Evolutionary conservation across 2,329 filamentous ascomycete genomes (phyloP), one percentile per base, ranked within the genome.

Genomic region (Microcera coccophila): DNA sequence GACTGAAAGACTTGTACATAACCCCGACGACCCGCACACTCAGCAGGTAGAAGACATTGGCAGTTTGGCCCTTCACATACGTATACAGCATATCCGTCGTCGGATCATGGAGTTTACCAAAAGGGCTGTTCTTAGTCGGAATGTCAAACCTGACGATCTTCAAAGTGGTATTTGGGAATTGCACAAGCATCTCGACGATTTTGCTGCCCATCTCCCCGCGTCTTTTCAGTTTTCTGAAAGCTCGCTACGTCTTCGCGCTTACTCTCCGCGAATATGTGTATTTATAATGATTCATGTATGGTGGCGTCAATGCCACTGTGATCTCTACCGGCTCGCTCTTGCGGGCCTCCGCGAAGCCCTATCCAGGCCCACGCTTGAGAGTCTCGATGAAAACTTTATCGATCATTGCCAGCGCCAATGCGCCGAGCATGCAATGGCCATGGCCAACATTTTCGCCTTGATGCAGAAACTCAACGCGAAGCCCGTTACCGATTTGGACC

Each of bases 261-360:
- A 79, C 51, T 80, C 77, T 1, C 73, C 76, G 2, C 67, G 77
- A 3, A 68, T 81, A 4, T 78, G 75, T 46, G 74, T 77, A 32
- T 80, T 76, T 45, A 65, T 79, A 53, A 79, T 79, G 75, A 79
- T 79, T 9, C 76, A 80, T 48, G 66, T 80, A 8, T 77, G 73
- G 74, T 79, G 75, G 75, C 67, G 74, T 20, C 76, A 79, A 47
- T 80, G 76, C 44, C 71, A 79, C 50, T 75, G 75, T 49, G 76
- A 80, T 52, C 63, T 80, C 3, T 79, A 78, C 48, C 73, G 76
- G 2, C 64, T 79, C 5, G 74, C 71, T 3, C 64, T 80, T 7
- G 65, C 66, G 0, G 75, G 75, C 1, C 65, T 79, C 24, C 70
- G 73, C 16, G 76, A 79, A 28, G 72, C 75, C 0, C 61, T 79